Conservation (phyloP, 2,329 filamentous ascomycete genomes). For the Alternaria viburni region DNA sequence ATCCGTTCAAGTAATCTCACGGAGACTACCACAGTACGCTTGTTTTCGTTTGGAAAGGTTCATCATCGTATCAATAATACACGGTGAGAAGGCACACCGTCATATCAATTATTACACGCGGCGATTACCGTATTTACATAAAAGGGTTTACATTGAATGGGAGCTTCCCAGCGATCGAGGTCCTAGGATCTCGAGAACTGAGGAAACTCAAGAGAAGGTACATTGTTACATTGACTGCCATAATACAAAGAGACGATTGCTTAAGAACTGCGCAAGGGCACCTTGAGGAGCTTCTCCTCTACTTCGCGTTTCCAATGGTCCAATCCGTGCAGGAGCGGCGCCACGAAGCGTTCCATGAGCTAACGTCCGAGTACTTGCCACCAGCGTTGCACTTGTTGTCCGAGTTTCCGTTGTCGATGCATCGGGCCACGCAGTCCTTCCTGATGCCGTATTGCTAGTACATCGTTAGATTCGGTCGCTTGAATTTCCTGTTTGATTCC, state of each 20-base stretch:
- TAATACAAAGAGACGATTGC: background rate
- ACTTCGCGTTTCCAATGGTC: background rate
- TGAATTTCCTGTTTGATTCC: background rate
- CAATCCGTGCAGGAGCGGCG: background rate
- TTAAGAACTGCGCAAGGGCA: background rate
- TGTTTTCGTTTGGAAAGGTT: background rate
- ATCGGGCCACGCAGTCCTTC: background rate
- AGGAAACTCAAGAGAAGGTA: background rate
- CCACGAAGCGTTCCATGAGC: background rate
- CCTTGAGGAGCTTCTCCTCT: background rate
- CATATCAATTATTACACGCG: background rate
- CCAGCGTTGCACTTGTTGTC: conserved; percentile 4
- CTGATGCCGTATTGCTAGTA: background rate
- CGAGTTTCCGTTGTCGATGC: conserved; percentile 1
- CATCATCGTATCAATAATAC: background rate
- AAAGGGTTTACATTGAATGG: background rate
- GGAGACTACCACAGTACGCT: background rate
- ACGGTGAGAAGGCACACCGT: background rate
- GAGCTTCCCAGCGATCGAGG: background rate
- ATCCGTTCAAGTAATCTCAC: background rate
- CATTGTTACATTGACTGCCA: background rate
- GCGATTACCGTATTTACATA: background rate
- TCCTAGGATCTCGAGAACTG: background rate
- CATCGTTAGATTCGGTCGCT: background rate
- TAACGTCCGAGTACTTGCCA: conserved; percentile 7